A percentile compares a stretch with the other conserved stretches of the same genome.
Evolutionary conservation across 2,329 filamentous ascomycete species (phyloP).

Genomic region (Colletotrichum aenigma): DNA sequence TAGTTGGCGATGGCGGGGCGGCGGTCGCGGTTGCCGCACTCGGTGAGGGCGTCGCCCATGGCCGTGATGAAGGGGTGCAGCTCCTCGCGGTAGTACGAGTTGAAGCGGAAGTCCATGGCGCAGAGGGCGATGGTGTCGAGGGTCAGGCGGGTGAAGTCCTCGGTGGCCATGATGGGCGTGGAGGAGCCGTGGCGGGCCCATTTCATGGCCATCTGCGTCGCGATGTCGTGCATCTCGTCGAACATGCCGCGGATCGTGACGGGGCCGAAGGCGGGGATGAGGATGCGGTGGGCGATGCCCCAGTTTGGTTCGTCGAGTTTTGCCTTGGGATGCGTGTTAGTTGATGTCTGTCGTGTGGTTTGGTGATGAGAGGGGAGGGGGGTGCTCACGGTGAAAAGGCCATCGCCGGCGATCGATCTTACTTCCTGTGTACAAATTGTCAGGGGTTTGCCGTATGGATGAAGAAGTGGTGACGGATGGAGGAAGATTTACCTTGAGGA

Average conservation of each 20-base stretch:
- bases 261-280: slow-evolving; percentile 74
- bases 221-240: slow-evolving; percentile 56
- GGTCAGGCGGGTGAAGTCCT: slow-evolving; percentile 67
- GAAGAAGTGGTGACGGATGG: background rate
- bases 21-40: slow-evolving; percentile 53
- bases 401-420: slow-evolving; percentile 56
- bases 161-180: slow-evolving; percentile 54
- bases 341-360: background rate
- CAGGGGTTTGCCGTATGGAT: slow-evolving; percentile 7
- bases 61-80: slow-evolving; percentile 45
- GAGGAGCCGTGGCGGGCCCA: slow-evolving; percentile 50
- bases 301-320: slow-evolving; percentile 20
- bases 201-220: slow-evolving; percentile 56
- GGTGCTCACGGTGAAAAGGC: slow-evolving; percentile 23
- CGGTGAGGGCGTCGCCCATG: slow-evolving; percentile 64
- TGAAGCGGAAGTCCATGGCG: slow-evolving; percentile 64
- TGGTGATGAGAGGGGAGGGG: background rate
- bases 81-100: slow-evolving; percentile 60
- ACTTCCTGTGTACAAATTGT: slow-evolving; percentile 44
- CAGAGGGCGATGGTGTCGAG: slow-evolving; percentile 68
- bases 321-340: background rate
- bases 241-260: slow-evolving; percentile 67
- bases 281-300: slow-evolving; percentile 64
- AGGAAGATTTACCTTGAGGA: slow-evolving; percentile 35
- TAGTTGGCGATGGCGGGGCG: slow-evolving; percentile 51